phyloP scores from a whole-genome alignment of 768 basidiomycete genomes.

The Amanita subjunquillea region DNA sequence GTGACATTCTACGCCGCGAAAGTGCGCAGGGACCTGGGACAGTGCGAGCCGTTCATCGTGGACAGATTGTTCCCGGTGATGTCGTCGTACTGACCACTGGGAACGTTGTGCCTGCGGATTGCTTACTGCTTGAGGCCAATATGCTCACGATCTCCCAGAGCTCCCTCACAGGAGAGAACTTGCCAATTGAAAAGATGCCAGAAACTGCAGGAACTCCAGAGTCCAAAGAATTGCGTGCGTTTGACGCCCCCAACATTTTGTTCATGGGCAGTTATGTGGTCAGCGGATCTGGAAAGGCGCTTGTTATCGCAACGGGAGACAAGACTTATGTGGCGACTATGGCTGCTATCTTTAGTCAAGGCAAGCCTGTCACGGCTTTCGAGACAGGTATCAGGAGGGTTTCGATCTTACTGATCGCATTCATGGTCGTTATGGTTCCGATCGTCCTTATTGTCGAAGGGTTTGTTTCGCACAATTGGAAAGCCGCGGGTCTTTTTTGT shows the following conservation, averaged over 20 bases:
- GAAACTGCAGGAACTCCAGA: conserved; percentile 10
- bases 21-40: neutral
- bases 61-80: conserved; percentile 21
- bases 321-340: conserved; percentile 25
- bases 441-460: neutral
- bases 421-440: conserved; percentile 3
- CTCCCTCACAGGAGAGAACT: conserved; percentile 23
- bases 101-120: conserved; percentile 26
- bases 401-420: conserved; percentile 12
- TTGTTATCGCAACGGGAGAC: conserved; percentile 20
- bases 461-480: neutral
- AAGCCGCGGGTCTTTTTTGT: conserved; percentile 15
- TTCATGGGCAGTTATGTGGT: conserved; percentile 23
- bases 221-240: conserved; percentile 15
- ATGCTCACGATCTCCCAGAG: conserved; percentile 23
- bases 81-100: conserved; percentile 20
- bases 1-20: conserved; percentile 19
- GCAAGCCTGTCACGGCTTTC: conserved; percentile 21
- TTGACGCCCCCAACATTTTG: conserved; percentile 21
- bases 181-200: conserved; percentile 21
- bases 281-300: conserved; percentile 19
- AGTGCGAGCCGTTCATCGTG: conserved; percentile 19
- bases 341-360: conserved; percentile 20
- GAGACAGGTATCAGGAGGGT: conserved; percentile 18
- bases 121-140: conserved; percentile 20